Evolutionary conservation across 2,329 filamentous ascomycete genomes (phyloP), one percentile per base, ranked within the genome.

Genomic region (Ceratocystis albifundus): DNA sequence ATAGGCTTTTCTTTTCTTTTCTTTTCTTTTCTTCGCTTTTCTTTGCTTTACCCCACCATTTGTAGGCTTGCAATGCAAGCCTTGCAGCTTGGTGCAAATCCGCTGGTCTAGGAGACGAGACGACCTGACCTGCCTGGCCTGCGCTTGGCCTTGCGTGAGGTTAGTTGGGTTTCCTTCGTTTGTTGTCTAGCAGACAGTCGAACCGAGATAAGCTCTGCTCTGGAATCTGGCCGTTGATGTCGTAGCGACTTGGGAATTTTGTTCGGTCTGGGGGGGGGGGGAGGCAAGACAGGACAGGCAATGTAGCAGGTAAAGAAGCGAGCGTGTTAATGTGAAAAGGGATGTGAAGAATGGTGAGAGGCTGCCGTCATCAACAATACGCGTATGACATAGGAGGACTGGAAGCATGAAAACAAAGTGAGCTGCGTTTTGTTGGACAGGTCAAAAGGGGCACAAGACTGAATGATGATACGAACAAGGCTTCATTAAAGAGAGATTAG

Each of bases 41-140:
- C 36, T 41, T 41, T 41, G 12, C 44, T 63, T 67, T 65, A 67
- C 66, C 55, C 62, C 66, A 65, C 66, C 28, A 65, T 63, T 63
- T 15, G 15, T 30, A 53, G 46, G 64, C n/a, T 41, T 22, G 50
- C 55, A 61, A 53, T 22, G 50, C 55, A 61, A 65, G 48, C 17
- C 15, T 25, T 53, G 48, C 22, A n/a, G 48, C 32, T 41, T 25
- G 50, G 45, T 22, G 30, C 36, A 61, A 61, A 22, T 22, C 30
- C 15, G 5, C n/a, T 22, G n/a, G 57, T 25, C 17, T 41, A 41
- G 36, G 36, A 12, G 36, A 41, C 5, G 4, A n/a, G n/a, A n/a
- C n/a, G n/a, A n/a, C n/a, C n/a, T n/a, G n/a, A n/a, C n/a, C n/a
- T n/a, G 15, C 48, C 4, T 0, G 48, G 25, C 22, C 48, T 53